Conservation (phyloP, 1,284 basidiomycete species). For the Tilletia horrida region DNA sequence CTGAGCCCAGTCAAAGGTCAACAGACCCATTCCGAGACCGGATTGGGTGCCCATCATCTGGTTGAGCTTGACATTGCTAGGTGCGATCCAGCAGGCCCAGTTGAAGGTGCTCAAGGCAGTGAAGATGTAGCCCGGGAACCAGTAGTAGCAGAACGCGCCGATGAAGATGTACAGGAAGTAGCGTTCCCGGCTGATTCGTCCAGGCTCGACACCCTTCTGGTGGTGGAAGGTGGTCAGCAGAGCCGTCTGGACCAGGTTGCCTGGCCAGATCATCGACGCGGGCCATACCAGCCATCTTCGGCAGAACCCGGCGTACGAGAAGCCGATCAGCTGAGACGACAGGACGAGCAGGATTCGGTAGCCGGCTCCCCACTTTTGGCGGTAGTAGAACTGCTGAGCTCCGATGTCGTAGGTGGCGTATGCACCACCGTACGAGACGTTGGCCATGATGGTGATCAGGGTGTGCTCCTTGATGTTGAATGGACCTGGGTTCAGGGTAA, state of each 20-base stretch:
- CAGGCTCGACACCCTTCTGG: conserved; percentile 66
- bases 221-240: conserved; percentile 90
- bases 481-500: conserved; percentile 24
- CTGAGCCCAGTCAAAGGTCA: conserved; percentile 14
- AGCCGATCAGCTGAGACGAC: conserved; percentile 17
- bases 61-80: conserved; percentile 17
- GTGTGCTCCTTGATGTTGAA: conserved; percentile 61
- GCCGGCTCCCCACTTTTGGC: conserved; percentile 54
- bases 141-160: conserved; percentile 23
- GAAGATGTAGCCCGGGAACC: conserved; percentile 67
- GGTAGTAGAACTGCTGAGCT: conserved; percentile 61
- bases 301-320: conserved; percentile 23
- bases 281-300: conserved; percentile 19
- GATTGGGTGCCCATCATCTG: conserved; percentile 49
- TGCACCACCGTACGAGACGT: conserved; percentile 64
- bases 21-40: conserved; percentile 11
- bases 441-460: conserved; percentile 65
- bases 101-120: conserved; percentile 57
- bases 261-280: conserved; percentile 25
- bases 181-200: conserved; percentile 7
- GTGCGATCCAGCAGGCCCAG: conserved; percentile 22
- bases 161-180: conserved; percentile 18
- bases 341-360: conserved; percentile 57
- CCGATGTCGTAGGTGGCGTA: conserved; percentile 73
- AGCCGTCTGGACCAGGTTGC: conserved; percentile 79